These are phyloP conservation scores for Musa acuminata DNA, from an alignment of 176 grass and related monocot species.

Conservation along the genomic window DNA sequence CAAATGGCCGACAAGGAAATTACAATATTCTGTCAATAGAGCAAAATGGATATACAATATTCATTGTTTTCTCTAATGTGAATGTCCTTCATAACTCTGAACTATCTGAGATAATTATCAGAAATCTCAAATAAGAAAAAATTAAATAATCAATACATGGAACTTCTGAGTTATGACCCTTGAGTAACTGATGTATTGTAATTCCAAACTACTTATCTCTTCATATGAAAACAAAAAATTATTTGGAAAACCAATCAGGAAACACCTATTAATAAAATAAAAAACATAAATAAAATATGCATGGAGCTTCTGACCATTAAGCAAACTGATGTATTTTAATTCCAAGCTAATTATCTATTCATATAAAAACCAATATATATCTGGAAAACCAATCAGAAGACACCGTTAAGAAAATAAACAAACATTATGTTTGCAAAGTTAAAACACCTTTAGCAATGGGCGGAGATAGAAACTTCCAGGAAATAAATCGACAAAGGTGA, in stretches of 20 bases:
- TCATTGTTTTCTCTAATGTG: too few species aligned
- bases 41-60: too few species aligned
- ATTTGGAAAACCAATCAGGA: too few species aligned
- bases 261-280: too few species aligned
- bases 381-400: not conserved
- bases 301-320: too few species aligned
- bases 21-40: not conserved
- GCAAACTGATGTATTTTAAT: too few species aligned
- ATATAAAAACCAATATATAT: not conserved
- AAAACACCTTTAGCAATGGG: constrained; percentile 73
- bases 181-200: too few species aligned
- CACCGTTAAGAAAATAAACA: not conserved
- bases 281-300: too few species aligned
- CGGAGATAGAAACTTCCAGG: constrained; percentile 93
- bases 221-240: not conserved
- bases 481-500: constrained; percentile 79
- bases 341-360: too few species aligned
- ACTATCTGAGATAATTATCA: not conserved
- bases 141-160: not conserved
- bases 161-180: not conserved
- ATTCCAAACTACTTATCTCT: not conserved
- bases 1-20: not conserved
- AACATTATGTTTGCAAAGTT: not conserved
- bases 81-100: not conserved
- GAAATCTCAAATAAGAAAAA: not conserved